Conservation (phyloP, 2,329 filamentous ascomycete species). For the Phialophora verrucosa region DNA sequence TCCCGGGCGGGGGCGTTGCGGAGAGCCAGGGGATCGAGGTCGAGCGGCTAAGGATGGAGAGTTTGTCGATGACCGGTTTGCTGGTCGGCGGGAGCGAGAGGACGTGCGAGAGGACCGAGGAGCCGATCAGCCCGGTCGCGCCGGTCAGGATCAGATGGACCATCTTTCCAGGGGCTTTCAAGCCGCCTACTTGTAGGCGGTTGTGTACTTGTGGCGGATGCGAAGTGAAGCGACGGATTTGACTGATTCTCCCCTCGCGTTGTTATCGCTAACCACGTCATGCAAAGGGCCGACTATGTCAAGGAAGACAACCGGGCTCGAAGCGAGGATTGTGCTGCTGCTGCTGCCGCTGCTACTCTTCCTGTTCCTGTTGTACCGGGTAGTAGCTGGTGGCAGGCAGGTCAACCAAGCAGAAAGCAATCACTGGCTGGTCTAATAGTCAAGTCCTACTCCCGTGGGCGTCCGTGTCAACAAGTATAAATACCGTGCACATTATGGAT, state of each 20-base stretch:
- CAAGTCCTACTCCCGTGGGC: background rate
- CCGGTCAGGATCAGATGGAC: slow-evolving; percentile 72
- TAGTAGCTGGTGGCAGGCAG: background rate
- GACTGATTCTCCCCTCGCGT: background rate
- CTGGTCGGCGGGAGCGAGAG: slow-evolving; percentile 51
- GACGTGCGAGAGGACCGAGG: slow-evolving; percentile 66
- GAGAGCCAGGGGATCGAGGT: slow-evolving; percentile 30
- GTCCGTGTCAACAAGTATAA: background rate
- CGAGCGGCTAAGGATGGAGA: slow-evolving; percentile 71
- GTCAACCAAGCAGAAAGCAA: background rate
- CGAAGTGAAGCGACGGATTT: background rate
- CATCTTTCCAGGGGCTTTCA: slow-evolving; percentile 9
- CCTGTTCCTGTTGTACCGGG: background rate
- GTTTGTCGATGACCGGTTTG: slow-evolving; percentile 58
- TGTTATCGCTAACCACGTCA: background rate
- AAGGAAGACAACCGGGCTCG: too few species aligned
- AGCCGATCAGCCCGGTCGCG: slow-evolving; percentile 71
- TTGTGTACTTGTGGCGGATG: too few species aligned
- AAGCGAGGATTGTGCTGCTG: background rate
- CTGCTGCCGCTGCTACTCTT: background rate
- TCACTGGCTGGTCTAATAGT: background rate
- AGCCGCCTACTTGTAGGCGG: background rate
- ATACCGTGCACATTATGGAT: background rate
- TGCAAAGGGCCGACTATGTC: too few species aligned
- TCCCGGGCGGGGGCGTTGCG: slow-evolving; percentile 67